Evolutionary conservation across 2,329 filamentous ascomycete species (phyloP), one percentile per base, ranked within the genome.

Genomic region (Magnaporthales sp.): DNA sequence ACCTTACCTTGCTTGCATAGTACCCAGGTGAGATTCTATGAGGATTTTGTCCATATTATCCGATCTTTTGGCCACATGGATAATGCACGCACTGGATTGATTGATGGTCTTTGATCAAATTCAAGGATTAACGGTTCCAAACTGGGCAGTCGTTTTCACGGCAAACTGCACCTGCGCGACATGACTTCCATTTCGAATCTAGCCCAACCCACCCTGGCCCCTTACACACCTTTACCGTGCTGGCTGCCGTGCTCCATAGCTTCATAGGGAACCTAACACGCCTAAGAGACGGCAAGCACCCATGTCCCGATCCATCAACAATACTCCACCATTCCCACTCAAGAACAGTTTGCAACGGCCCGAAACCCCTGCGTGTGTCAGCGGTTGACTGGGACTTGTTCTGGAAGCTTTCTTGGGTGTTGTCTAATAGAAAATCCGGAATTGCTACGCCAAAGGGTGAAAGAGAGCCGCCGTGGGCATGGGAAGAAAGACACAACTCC

Each of bases 331-430:
- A 46, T 46, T 46, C 38, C 38, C 38, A 46, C 38, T 46, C 15
- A 19, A 46, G 38, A 46, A 46, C 38, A 46, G 38, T 46, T 46
- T 46, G 38, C 38, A 46, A 46, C 38, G 38, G 38, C 38, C 38
- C 38, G 38, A 46, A 46, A 46, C 38, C 38, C 38, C 38, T 46
- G 38, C n/a, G 38, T 46, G 38, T 24, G 31, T 62, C 60, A n/a
- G 60, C 31, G 9, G 62, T 38, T n/a, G n/a, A n/a, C n/a, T n/a
- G n/a, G n/a, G n/a, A n/a, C n/a, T n/a, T n/a, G n/a, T 63, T 63
- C 62, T 38, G 30, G 62, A 63, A 63, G 62, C 62, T 38, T 63
- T 63, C 56, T 30, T 38, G 24, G 22, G 65, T 38, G n/a, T n/a
- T 30, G 31, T 13, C n/a, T 19, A n/a, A 64, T 66, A 46, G 38